A percentile compares a stretch with the other conserved stretches of the same genome.
Evolutionary conservation across 495 filamentous ascomycete genomes (phyloP).

Genomic region (Evansstolkia leycettana): DNA sequence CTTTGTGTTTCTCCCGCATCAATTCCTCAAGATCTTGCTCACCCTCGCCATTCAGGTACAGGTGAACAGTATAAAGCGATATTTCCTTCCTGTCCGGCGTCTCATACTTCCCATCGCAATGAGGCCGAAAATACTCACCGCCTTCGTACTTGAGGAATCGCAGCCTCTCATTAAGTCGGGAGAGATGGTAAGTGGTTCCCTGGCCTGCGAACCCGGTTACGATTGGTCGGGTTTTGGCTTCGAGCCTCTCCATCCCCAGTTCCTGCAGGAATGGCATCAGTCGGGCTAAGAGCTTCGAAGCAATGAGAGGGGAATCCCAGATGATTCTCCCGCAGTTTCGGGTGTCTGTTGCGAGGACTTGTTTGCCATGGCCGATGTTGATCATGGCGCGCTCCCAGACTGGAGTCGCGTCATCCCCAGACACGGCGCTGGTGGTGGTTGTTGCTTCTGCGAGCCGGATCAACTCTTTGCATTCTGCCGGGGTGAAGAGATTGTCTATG

Average conservation of each 20-base stretch:
- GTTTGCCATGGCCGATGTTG: constrained; percentile 50
- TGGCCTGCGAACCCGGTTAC: constrained; percentile 38
- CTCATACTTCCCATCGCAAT: constrained; percentile 59
- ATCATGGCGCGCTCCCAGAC: constrained; percentile 55
- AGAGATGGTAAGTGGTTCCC: constrained; percentile 39
- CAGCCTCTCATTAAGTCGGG: constrained; percentile 62
- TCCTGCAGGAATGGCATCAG: constrained; percentile 35
- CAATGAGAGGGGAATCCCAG: constrained; percentile 51
- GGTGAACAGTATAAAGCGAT: constrained; percentile 66
- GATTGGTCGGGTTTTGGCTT: constrained; percentile 21
- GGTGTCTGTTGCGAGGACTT: constrained; percentile 41
- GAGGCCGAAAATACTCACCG: constrained; percentile 69
- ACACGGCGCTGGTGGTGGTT: constrained; percentile 5
- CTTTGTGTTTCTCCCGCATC: constrained; percentile 10
- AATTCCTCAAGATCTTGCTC: constrained; percentile 29
- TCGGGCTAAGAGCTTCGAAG: constrained; percentile 49
- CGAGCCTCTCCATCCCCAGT: constrained; percentile 16
- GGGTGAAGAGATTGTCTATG: constrained; percentile 51
- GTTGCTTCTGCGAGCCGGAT: constrained; percentile 40
- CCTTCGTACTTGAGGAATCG: constrained; percentile 67
- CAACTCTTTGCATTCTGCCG: constrained; percentile 46
- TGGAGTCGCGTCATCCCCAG: constrained; percentile 20
- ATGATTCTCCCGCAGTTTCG: constrained; percentile 68
- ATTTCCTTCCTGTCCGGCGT: constrained; percentile 44
- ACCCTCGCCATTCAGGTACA: constrained; percentile 65